Base-by-base conservation (phyloP, 2,329 filamentous ascomycete species). In the Beauveria rudraprayagi region DNA sequence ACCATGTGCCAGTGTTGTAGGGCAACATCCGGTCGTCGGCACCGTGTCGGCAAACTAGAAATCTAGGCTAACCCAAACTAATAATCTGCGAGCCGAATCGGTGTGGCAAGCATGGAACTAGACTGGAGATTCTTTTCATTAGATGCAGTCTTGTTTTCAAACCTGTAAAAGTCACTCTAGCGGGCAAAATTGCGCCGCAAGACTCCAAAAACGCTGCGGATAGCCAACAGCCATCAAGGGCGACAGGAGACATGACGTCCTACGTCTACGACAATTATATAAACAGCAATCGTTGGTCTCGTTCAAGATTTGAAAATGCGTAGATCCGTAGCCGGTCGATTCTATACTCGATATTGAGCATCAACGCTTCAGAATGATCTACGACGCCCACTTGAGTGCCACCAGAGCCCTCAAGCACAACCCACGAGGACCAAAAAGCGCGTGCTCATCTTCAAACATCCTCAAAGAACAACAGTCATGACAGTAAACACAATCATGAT, bases 11-110 rank as follows among this genome's bases (percentile, higher is more conserved):
- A 3, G 5, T 16, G 5, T 8, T 8, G 16, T 1, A 43, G 8
- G 16, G 14, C 3, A 19, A 19, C 22, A n/a, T 3, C 30, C 30
- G 30, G 5, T 34, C 11, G 41, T 46, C 48, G 57, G 57, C 40
- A 9, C 57, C 57, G 57, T n/a, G 28, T 60, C 40, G 57, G 57
- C 57, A 44, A 37, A n/a, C 57, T 47, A 53, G 26, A 10, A 17
- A 3, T 47, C 24, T n/a, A 34, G 5, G 19, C 46, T 59, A 59
- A 34, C 19, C 37, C 47, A 2, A 44, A 17, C 19, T 17, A 5
- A 52, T 34, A 10, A 24, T 16, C 9, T 4, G 17, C 11, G 11
- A 24, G 24, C 48, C 37, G 10, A 34, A 43, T 51, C 17, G 11
- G 44, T 30, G 14, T 19, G 30, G 19, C 19, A 14, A 48, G 8